Base-by-base conservation (phyloP, 225 moss, liverwort and hornwort genomes). In the Anthoceros angustus region DNA sequence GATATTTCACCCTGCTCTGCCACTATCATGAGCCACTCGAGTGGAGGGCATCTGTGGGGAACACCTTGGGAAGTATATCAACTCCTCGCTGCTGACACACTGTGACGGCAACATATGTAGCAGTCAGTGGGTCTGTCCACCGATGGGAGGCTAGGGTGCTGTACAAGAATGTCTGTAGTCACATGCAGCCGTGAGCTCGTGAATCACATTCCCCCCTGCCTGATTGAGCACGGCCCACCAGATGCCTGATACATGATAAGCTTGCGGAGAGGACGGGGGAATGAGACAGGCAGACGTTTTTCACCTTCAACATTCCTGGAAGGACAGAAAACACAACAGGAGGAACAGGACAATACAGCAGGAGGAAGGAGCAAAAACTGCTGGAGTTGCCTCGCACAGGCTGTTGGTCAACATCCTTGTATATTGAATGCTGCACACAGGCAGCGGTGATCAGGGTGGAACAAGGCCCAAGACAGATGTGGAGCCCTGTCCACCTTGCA, bases 151-250 rank as follows among this genome's bases (percentile, higher is more conserved):
- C 12, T 12, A 55, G 55, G 23, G 55, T 55, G n/a, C 8, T 7
- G 55, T 20, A 20, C 55, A 55, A 15, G 55, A 55, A 55, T 55
- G 55, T 55, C 23, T 7, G n/a, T 18, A 55, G 55, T 55, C 55
- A 55, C 55, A 55, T 55, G 55, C n/a, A 55, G 55, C 55, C 55
- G 55, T 55, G 55, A 20, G 55, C 55, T 32, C 32, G 32, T 32
- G 32, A 32, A 20, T 18, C 55, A 55, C 55, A 18, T 18, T 18
- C 55, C n/a, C 14, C 23, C 12, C 8, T 32, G 1, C 32, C 32
- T 32, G 32, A 20, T 12, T 11, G 16, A 55, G 55, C 55, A 55
- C 55, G 55, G 55, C 55, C 55, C 23, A 55, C 8, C 55, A 20
- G 23, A 55, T 55, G 55, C 5, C n/a, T 9, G 18, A 6, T 23